Conservation (phyloP, 1,284 basidiomycete species). For the Cryptococcus floricola region DNA sequence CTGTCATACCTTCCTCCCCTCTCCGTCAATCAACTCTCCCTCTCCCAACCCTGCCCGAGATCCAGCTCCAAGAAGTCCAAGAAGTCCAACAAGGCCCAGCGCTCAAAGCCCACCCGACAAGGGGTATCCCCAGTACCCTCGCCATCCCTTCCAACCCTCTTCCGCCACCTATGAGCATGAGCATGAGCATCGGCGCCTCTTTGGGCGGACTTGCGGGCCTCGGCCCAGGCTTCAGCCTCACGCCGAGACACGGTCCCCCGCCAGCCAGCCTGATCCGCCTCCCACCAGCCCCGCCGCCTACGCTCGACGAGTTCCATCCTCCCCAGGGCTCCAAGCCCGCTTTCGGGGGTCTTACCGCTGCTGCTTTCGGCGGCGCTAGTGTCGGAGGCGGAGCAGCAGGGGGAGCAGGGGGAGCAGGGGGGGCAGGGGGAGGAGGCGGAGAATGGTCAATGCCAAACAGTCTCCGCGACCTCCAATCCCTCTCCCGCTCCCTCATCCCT, state of each 20-base stretch:
- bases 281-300: neutral
- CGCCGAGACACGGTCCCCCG: neutral
- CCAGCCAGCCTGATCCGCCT: neutral
- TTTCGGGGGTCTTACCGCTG: too few species aligned
- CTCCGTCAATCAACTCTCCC: neutral
- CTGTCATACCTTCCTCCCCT: neutral
- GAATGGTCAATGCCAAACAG: constrained; percentile 1
- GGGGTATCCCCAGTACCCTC: neutral
- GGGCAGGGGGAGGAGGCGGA: neutral
- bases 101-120: neutral
- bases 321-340: too few species aligned
- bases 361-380: too few species aligned
- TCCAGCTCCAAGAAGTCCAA: neutral
- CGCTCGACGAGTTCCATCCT: neutral
- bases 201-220: too few species aligned
- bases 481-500: neutral
- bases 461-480: neutral
- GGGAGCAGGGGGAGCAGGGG: too few species aligned
- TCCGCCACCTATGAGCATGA: neutral
- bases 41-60: neutral
- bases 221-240: neutral
- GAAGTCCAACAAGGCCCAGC: neutral
- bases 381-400: neutral
- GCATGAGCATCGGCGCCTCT: neutral
- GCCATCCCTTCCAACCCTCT: neutral